Evolutionary conservation across 495 filamentous ascomycete species (phyloP), one percentile per base, ranked within the genome.

Genomic region (Sporormia fimetaria): DNA sequence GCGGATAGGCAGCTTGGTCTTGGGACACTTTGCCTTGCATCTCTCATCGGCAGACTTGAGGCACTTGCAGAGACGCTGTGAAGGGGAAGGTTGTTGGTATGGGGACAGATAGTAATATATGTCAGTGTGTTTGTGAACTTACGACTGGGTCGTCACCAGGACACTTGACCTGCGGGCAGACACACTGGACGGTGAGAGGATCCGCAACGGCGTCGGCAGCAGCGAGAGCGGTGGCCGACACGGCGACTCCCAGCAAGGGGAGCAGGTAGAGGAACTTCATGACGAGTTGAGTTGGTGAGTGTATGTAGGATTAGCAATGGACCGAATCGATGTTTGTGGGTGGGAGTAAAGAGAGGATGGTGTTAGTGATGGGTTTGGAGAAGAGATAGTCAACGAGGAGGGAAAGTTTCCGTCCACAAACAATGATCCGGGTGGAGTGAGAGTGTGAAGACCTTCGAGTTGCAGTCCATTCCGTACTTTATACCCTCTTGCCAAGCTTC

Each of bases 121-220:
- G 31, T 21, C 18, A 31, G 1, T 7, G 21, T 21, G 28, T 6
- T n/a, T n/a, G n/a, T n/a, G 25, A 16, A 36, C 38, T 5, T 28
- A 44, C 46, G 5, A 39, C 28, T 15, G 39, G 33, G 22, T 51
- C 37, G 17, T 39, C 25, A 4, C 28, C 29, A 30, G 40, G 33
- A 18, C 47, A 51, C 25, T 51, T 51, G 21, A 51, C 47, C 10
- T 27, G 40, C 2, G 47, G 47, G 18, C 47, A 51, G 20, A 41
- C 3, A 20, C 47, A 51, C 16, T 35, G 32, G n/a, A n/a, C n/a
- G 14, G 36, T 26, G 10, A 21, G 29, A 5, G 21, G 10, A 10
- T 32, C 29, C 11, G 6, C 6, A 6, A 5, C 17, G 29, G 29
- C 5, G 17, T 6, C 11, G 29, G 11, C 17, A n/a, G n/a, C 10